Conservation (phyloP, 2,329 filamentous ascomycete genomes). For the Rosellinia necatrix region DNA sequence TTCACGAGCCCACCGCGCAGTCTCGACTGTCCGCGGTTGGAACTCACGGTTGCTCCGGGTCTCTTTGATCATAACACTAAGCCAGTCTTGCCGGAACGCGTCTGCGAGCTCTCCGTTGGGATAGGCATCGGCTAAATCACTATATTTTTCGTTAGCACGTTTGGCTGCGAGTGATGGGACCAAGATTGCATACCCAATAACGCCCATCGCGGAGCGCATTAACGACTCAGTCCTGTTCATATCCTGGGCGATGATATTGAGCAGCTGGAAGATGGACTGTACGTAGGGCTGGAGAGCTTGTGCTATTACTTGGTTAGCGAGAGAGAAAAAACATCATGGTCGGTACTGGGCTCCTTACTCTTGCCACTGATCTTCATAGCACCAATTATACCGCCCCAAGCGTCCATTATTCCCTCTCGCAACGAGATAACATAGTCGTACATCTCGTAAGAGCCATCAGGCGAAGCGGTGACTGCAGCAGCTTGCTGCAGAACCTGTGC, state of each 20-base stretch:
- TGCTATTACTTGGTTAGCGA: conserved; percentile 54
- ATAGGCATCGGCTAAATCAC: conserved; percentile 92
- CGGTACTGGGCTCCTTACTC: conserved; percentile 54
- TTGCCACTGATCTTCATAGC: conserved; percentile 86
- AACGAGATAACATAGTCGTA: conserved; percentile 94
- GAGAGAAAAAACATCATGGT: not conserved
- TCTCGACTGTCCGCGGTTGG: conserved; percentile 82
- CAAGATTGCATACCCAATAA: conserved; percentile 75
- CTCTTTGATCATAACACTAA: conserved; percentile 88
- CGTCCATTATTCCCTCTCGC: conserved; percentile 97
- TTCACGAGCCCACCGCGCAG: conserved; percentile 95
- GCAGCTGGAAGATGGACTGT: conserved; percentile 82
- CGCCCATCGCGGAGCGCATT: conserved; percentile 93
- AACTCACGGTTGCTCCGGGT: conserved; percentile 89
- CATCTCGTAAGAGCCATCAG: conserved; percentile 91
- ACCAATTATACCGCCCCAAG: conserved; percentile 95
- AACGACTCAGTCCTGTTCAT: conserved; percentile 88
- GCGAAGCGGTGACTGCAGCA: conserved; percentile 75
- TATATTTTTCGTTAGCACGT: conserved; percentile 48
- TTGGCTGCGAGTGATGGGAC: not conserved
- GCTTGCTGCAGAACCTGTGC: conserved; percentile 94
- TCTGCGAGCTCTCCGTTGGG: conserved; percentile 84
- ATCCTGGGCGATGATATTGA: conserved; percentile 80
- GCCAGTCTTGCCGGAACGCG: conserved; percentile 89
- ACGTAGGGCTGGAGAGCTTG: conserved; percentile 76